Base-by-base conservation (phyloP, 495 filamentous ascomycete species). In the Lasiosphaeria ovina region DNA sequence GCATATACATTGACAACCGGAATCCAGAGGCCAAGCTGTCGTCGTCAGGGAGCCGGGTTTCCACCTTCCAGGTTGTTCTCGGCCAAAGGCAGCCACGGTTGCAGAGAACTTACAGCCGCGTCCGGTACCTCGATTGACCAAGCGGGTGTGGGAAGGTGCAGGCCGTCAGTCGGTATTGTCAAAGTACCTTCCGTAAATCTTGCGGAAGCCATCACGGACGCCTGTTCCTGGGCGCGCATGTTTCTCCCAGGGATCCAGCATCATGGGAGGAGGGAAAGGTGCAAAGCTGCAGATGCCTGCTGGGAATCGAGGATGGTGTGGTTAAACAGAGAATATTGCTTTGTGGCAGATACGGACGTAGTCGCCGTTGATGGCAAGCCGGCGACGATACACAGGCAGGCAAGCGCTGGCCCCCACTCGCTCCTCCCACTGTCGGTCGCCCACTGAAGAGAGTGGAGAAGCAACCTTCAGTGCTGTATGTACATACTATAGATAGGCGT, bases 321-420 rank as follows among this genome's bases (percentile, higher is more conserved):
- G 67, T 72, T 66, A 42, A 65, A 72, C 69, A 72, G 58, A 45
- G 51, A 66, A 61, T 67, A 71, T 68, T 64, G 65, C 58, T 47
- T 48, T 61, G 62, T 66, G 59, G 34, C 48, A 64, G 65, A 62
- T 72, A 72, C 69, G 69, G 60, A 62, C 69, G 69, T 72, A 72
- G 65, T 62, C 53, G 40, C 54, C 38, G 60, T 35, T 60, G 60
- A 58, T 67, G 60, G 59, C 62, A 63, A 47, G 58, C 51, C 32
- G 60, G 48, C 53, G n/a, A 55, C n/a, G 59, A 42, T 59, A 62
- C 54, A 58, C 45, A 58, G 16, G 58, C 45, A 36, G 16, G 54
- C 52, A 38, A 24, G 35, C 49, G 49, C 24, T 24, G 24, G 24
- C n/a, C n/a, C n/a, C n/a, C n/a, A n/a, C n/a, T n/a, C n/a, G n/a